Base-by-base conservation (phyloP, 2,329 filamentous ascomycete species). In the Endoconidiophora polonica region DNA sequence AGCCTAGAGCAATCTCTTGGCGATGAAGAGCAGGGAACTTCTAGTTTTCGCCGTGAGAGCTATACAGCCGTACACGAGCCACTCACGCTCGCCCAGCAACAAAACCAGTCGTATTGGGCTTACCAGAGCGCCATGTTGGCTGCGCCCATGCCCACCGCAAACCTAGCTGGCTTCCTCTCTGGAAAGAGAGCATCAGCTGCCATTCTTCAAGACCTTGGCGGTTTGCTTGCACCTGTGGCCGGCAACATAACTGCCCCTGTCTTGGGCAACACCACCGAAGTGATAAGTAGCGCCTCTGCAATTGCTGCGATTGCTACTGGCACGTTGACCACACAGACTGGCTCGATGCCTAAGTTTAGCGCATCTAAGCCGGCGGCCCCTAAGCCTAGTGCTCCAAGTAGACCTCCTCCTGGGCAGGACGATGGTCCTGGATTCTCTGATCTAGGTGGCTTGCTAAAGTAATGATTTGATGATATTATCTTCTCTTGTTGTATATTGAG, bases 201-300 rank as follows among this genome's bases (percentile, higher is more conserved):
- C 0, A 58, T 79, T n/a, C 61, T 80, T 4, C 73, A 76, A 55
- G 77, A 80, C 55, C 59, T 79, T 1, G 71, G 74, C 6, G 75
- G 72, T 1, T 63, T 77, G 14, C 59, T 79, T 4, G 65, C 63
- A 2, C 69, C 73, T 1, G 59, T 63, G 41, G 55, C 33, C 24
- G 12, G 7, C 9, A 33, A 33, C 7, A 18, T 18, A 16, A 5
- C 23, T 26, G 23, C 22, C 16, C 22, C 42, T n/a, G 42, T 14
- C 14, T 6, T 16, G 23, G 42, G 42, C 3, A 26, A n/a, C 14
- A 44, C 42, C 5, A 16, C 42, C 7, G 22, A 24, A 9, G 26
- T 44, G 16, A 44, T 22, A 3, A n/a, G 42, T 22, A 26, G 42
- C 10, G 23, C 42, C 5, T 33, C 29, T 9, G 29, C 29, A 12